Conservation (phyloP, 257 asterid genomes). For the Solanum appendiculatum region DNA sequence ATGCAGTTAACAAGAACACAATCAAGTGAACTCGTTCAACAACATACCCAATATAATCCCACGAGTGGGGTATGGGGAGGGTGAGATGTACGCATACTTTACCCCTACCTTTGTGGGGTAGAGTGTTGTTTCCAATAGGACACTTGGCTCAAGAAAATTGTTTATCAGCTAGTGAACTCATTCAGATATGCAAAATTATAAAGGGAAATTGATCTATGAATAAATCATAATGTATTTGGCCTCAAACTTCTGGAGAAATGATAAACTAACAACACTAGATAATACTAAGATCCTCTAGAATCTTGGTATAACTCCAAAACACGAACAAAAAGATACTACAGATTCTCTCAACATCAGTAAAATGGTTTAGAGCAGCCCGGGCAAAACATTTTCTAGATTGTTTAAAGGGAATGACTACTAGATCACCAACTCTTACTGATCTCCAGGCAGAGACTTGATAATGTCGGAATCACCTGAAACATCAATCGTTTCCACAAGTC, state of each 20-base stretch:
- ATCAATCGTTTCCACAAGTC: neutral
- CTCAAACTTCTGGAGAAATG: neutral
- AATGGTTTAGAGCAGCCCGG: neutral
- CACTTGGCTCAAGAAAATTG: neutral
- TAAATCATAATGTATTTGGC: neutral
- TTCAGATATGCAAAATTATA: neutral
- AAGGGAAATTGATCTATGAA: neutral
- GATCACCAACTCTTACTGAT: constrained; percentile 20
- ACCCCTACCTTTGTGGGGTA: neutral
- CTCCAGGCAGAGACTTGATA: constrained; percentile 53
- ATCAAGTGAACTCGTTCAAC: neutral
- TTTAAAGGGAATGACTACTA: neutral
- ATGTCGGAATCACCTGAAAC: constrained; percentile 67
- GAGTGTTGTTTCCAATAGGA: no score
- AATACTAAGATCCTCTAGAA: neutral
- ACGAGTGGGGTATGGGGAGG: neutral
- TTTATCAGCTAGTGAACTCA: neutral
- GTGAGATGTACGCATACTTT: neutral
- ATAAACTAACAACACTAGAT: neutral
- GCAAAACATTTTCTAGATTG: neutral
- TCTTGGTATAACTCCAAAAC: neutral
- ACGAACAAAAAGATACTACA: neutral
- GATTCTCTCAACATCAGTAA: neutral
- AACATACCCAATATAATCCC: neutral
- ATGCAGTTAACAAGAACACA: neutral